Conservation (phyloP, 495 filamentous ascomycete species). For the Penicillium coprophilum region DNA sequence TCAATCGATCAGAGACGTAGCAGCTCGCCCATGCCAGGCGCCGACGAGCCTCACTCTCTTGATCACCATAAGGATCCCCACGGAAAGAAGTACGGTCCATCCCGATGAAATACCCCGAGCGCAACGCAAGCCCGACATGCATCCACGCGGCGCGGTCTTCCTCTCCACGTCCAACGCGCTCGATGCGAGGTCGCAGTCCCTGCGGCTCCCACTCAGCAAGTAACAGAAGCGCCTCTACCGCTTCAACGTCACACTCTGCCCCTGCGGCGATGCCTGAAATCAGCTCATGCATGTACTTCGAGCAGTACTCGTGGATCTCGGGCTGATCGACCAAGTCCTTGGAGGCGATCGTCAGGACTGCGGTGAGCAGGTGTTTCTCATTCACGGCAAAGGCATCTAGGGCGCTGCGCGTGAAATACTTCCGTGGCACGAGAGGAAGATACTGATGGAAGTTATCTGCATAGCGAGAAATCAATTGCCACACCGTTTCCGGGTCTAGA, state of each 20-base stretch:
- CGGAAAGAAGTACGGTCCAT: conserved; percentile 59
- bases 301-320: conserved; percentile 58
- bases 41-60: conserved; percentile 54
- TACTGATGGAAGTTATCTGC: conserved; percentile 60
- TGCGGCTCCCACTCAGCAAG: conserved; percentile 67
- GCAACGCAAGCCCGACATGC: conserved; percentile 63
- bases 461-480: conserved; percentile 53
- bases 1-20: conserved; percentile 64
- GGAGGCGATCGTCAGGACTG: conserved; percentile 61
- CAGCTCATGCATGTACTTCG: conserved; percentile 61
- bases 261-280: conserved; percentile 61
- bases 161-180: conserved; percentile 60
- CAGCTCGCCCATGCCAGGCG: conserved; percentile 62
- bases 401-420: conserved; percentile 50
- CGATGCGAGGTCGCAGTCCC: conserved; percentile 48
- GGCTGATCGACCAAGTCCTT: conserved; percentile 58
- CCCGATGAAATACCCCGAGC: conserved; percentile 63
- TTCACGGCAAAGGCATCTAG: conserved; percentile 50
- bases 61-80: conserved; percentile 44
- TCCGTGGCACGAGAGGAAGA: conserved; percentile 58
- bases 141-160: conserved; percentile 69
- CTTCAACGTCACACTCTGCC: conserved; percentile 59
- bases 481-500: conserved; percentile 48
- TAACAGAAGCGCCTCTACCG: conserved; percentile 62
- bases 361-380: conserved; percentile 61